Conservation (phyloP, 352 stramenopile species). For the Phytophthora pistaciae region DNA sequence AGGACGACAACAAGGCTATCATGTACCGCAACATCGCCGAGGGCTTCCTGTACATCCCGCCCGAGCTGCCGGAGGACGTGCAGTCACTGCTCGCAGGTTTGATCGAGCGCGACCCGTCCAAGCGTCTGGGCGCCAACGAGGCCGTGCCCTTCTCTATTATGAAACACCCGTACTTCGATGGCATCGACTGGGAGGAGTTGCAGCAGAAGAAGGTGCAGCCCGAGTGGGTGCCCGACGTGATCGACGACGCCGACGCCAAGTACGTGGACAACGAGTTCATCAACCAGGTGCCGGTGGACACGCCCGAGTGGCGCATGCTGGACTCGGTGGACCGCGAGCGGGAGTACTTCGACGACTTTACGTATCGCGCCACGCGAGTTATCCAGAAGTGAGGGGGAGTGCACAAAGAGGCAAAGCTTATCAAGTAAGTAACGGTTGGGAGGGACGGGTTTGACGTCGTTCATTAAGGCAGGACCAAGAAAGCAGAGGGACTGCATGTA, state of each 20-base stretch:
- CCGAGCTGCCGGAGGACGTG: constrained; percentile 72
- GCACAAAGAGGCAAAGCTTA: neutral
- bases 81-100: constrained; percentile 82
- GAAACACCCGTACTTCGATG: constrained; percentile 89
- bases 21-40: constrained; percentile 94
- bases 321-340: constrained; percentile 87
- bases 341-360: constrained; percentile 90
- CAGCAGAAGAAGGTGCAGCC: constrained; percentile 83
- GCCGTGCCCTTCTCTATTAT: constrained; percentile 89
- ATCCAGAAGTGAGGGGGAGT: constrained; percentile 65
- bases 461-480: constrained; percentile 21
- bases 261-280: constrained; percentile 92
- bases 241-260: constrained; percentile 87
- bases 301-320: constrained; percentile 90
- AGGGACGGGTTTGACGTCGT: constrained; percentile 22
- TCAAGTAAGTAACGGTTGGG: constrained; percentile 27
- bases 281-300: constrained; percentile 88
- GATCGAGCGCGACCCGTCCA: constrained; percentile 76
- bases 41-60: constrained; percentile 82
- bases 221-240: constrained; percentile 85
- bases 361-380: constrained; percentile 77
- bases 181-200: constrained; percentile 88
- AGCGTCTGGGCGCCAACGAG: constrained; percentile 83
- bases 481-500: constrained; percentile 27
- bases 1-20: constrained; percentile 91